A percentile compares a stretch with the other conserved stretches of the same genome.
Conservation (phyloP, 2,329 filamentous ascomycete species). For the Chalaropsis ovoidea region DNA sequence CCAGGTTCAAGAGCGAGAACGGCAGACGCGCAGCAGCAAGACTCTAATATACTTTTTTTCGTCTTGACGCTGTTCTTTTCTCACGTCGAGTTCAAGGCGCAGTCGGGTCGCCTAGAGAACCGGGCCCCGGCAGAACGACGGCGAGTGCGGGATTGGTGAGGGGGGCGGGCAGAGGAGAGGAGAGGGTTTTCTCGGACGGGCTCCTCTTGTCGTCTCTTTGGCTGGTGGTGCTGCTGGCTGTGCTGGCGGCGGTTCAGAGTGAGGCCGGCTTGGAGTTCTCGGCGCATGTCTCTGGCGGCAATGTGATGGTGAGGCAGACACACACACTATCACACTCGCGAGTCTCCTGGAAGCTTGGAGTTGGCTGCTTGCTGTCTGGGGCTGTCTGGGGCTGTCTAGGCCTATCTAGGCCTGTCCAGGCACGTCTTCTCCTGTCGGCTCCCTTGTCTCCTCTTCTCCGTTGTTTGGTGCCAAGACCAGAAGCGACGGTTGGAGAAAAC, state of each 20-base stretch:
- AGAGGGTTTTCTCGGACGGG: not conserved
- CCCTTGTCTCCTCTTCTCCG: not conserved
- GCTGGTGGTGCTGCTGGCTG: not conserved
- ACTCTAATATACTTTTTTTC: slow-evolving; percentile 8
- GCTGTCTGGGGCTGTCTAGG: not conserved
- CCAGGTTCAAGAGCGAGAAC: not conserved
- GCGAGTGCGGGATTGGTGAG: not conserved
- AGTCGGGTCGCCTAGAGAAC: not conserved
- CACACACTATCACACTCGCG: no score
- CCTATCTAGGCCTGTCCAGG: not conserved
- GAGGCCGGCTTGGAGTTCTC: not conserved
- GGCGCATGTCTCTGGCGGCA: not conserved
- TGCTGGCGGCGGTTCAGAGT: not conserved
- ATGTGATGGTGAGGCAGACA: not conserved
- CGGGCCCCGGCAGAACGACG: not conserved
- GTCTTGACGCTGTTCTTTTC: not conserved
- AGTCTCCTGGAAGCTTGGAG: no score
- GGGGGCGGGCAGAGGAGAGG: not conserved
- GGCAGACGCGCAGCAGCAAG: not conserved
- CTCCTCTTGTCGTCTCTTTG: slow-evolving; percentile 10
- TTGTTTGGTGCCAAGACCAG: slow-evolving; percentile 5
- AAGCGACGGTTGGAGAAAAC: slow-evolving; percentile 10
- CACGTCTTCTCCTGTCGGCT: not conserved
- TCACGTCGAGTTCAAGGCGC: not conserved
- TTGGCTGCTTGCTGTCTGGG: not conserved